Conservation (phyloP, 2,329 filamentous ascomycete genomes). For the Scortechinia acanthostroma region DNA sequence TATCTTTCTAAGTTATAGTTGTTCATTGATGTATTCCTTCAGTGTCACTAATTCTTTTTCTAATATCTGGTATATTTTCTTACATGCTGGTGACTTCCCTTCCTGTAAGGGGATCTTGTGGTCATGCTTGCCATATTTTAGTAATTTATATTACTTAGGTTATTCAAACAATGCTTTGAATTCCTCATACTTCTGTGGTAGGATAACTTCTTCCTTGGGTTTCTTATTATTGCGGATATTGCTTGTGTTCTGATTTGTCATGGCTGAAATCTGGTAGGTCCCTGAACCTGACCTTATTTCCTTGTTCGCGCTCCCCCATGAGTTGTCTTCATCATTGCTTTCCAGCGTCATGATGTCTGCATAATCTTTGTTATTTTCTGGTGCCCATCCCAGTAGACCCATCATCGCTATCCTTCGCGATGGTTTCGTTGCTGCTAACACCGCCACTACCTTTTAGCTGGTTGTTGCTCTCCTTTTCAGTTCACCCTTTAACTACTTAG, state of each 20-base stretch:
- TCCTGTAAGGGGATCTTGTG: conserved; percentile 10
- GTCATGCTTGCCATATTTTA: conserved; percentile 6
- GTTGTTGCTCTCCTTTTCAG: not conserved
- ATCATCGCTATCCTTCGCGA: not conserved
- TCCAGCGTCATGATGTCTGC: too few relatives aligned
- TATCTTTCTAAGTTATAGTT: conserved; percentile 10
- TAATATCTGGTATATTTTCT: conserved; percentile 9
- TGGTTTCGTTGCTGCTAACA: not conserved
- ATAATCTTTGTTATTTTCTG: not conserved
- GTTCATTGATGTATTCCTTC: conserved; percentile 8
- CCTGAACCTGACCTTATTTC: too few relatives aligned
- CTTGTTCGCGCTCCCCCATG: too few relatives aligned
- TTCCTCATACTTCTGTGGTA: not conserved
- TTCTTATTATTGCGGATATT: too few relatives aligned
- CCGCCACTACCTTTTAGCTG: not conserved
- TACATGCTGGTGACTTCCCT: conserved; percentile 5
- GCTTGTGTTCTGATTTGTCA: too few relatives aligned
- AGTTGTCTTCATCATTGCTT: too few relatives aligned
- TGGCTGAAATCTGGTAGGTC: too few relatives aligned
- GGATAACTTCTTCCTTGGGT: too few relatives aligned
- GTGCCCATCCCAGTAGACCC: not conserved
- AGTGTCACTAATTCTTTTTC: conserved; percentile 9
- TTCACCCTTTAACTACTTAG: not conserved
- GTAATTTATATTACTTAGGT: not conserved
- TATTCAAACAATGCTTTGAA: not conserved